Conservation (phyloP, 371 early-diverging fungal species). For the Coemansia sp. region DNA sequence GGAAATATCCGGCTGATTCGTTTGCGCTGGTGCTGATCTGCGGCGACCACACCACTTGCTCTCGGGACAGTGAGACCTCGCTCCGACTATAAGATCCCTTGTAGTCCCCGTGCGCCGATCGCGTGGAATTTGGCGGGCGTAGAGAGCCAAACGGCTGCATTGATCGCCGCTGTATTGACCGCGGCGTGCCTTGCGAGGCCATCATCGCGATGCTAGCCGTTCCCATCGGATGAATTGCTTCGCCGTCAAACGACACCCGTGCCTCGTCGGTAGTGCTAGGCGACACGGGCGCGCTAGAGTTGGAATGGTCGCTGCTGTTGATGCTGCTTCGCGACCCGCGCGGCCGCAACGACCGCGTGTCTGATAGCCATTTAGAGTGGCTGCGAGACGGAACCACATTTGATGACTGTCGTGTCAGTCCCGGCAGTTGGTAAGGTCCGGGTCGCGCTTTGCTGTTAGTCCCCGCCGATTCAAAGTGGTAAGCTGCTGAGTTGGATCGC, state of each 20-base stretch:
- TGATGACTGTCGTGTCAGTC: conserved; percentile 19
- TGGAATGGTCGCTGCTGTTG: conserved; percentile 19
- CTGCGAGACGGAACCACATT: conserved; percentile 6
- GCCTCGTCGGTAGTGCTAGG: conserved; percentile 28
- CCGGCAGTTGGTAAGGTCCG: conserved; percentile 26
- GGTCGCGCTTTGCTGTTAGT: conserved; percentile 16
- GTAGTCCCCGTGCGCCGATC: conserved; percentile 18
- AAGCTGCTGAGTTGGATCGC: conserved; percentile 11
- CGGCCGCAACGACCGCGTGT: conserved; percentile 13
- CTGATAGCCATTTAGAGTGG: conserved; percentile 8
- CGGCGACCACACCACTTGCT: conserved; percentile 49
- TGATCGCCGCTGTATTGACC: conserved; percentile 16
- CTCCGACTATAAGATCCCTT: conserved; percentile 36
- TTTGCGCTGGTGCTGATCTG: conserved; percentile 26
- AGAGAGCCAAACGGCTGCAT: conserved; percentile 24
- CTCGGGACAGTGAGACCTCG: conserved; percentile 38
- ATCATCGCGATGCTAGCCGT: conserved; percentile 24
- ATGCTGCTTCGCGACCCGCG: conserved; percentile 31
- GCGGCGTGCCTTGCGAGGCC: conserved; percentile 14
- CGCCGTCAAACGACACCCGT: conserved; percentile 44
- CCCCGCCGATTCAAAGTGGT: conserved; percentile 8
- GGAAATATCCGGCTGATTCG: conserved; percentile 23
- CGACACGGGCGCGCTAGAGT: conserved; percentile 26
- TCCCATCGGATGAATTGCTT: conserved; percentile 17
- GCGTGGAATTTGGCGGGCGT: conserved; percentile 18